Evolutionary conservation across 2,329 filamentous ascomycete genomes (phyloP).

Genomic region (Chrysoporthe puriensis): DNA sequence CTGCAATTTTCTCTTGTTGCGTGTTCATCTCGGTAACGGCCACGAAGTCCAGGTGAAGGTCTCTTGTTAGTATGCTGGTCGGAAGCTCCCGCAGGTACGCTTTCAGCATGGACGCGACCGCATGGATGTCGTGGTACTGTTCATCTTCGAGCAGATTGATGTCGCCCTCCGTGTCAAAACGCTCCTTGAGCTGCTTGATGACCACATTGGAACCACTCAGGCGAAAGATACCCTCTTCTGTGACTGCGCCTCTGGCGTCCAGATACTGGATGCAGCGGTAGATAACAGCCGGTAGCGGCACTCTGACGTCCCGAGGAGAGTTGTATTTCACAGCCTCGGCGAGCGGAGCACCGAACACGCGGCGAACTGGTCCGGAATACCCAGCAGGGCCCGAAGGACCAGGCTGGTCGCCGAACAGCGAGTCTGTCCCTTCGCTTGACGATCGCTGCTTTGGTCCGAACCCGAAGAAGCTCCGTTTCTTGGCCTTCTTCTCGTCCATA

Average conservation of each 20-base stretch:
- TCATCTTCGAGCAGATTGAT: conserved; percentile 82
- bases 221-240: conserved; percentile 94
- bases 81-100: conserved; percentile 92
- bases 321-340: conserved; percentile 85
- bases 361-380: conserved; percentile 60
- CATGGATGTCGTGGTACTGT: conserved; percentile 92
- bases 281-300: conserved; percentile 86
- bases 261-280: conserved; percentile 96
- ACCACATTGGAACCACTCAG: conserved; percentile 95
- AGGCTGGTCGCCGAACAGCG: conserved; percentile 55
- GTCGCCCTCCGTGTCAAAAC: conserved; percentile 92
- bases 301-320: conserved; percentile 70
- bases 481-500: conserved; percentile 74
- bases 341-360: conserved; percentile 84
- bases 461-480: conserved; percentile 80
- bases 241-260: conserved; percentile 76
- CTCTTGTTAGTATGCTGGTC: conserved; percentile 85
- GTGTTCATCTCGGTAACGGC: conserved; percentile 79
- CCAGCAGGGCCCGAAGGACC: conserved; percentile 45
- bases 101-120: conserved; percentile 91
- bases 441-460: conserved; percentile 64
- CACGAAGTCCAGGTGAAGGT: conserved; percentile 88
- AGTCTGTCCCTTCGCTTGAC: conserved; percentile 62
- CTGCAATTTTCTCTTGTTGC: conserved; percentile 73
- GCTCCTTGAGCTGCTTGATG: conserved; percentile 86